Evolutionary conservation across 2,329 filamentous ascomycete genomes (phyloP), one percentile per base, ranked within the genome.

Genomic region (Emergomyces orientalis): DNA sequence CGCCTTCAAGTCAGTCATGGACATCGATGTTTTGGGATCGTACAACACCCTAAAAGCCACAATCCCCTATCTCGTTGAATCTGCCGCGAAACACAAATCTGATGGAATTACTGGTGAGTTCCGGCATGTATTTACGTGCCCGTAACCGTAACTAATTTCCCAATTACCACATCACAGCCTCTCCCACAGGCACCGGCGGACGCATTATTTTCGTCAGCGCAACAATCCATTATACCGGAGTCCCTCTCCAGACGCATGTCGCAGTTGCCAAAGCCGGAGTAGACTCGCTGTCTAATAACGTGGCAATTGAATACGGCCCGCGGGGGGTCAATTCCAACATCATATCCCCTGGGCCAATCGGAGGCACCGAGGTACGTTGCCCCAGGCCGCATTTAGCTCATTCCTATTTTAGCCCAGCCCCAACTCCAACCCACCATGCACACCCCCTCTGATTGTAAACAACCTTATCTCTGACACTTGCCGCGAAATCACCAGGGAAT

Each of bases 41-140:
- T 99, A 89, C 79, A 96, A 97, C 79, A 96, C 91, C 2, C 82
- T 96, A 71, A 97, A 97, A 78, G 91, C 93, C 3, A 94, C 91
- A 0, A 79, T 97, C 41, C 90, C 91, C 0, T 83, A 96, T 70
- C 84, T 99, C 2, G 77, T 91, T 14, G 82, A 85, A 69, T 95
- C 91, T n/a, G 87, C 89, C 0, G 76, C 78, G 41, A 84, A 83
- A 69, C 79, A 87, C 69, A 82, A 77, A 65, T 82, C 82, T 22
- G 85, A 88, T 67, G 82, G 84, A 1, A 84, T 84, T 37, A 77
- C 79, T 4, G 73, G 78, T 77, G 70, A 71, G 71, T 72, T 25
- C 27, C 27, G 22, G 19, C 1, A 3, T 37, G 30, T 2, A n/a
- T 6, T 34, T 5, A 2, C 52, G 30, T 56, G 27, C 37, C 62